These are phyloP conservation scores for Russula brevipes DNA, from an alignment of 768 basidiomycete species.

Conservation along the genomic window DNA sequence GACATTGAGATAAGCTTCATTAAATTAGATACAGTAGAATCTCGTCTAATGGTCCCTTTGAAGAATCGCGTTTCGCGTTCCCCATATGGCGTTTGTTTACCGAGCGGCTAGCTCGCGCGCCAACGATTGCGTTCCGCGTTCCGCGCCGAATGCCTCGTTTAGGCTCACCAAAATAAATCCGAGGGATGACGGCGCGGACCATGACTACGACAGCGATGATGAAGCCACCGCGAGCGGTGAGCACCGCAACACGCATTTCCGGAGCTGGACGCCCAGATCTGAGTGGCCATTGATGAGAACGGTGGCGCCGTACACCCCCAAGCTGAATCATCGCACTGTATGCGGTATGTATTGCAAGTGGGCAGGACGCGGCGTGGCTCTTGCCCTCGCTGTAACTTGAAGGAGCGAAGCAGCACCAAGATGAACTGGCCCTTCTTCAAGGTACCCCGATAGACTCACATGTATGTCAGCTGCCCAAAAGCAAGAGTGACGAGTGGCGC, in stretches of 20 bases:
- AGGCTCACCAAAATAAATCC: conserved; percentile 53
- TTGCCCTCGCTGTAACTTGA: conserved; percentile 46
- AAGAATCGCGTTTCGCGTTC: too few species aligned
- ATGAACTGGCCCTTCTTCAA: conserved; percentile 82
- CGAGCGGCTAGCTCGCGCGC: too few species aligned
- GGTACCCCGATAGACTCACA: conserved; percentile 97
- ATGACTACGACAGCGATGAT: conserved; percentile 38
- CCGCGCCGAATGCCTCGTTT: conserved; percentile 1
- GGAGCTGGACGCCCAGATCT: conserved; percentile 69
- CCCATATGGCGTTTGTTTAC: too few species aligned
- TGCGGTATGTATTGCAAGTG: too few species aligned
- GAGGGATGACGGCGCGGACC: conserved; percentile 44
- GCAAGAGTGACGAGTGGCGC: conserved; percentile 86
- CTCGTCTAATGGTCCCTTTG: too few species aligned
- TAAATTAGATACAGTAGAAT: too few species aligned
- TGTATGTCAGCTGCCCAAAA: conserved; percentile 96
- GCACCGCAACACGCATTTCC: conserved; percentile 62
- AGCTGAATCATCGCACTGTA: conserved; percentile 84
- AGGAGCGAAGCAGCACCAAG: conserved; percentile 49
- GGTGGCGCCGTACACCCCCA: conserved; percentile 84
- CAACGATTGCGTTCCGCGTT: neutral
- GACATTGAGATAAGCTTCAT: too few species aligned
- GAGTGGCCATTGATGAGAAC: conserved; percentile 56
- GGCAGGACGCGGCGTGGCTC: conserved; percentile 90
- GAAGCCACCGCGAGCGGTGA: conserved; percentile 25